A percentile compares a stretch with the other conserved stretches of the same genome.
These are phyloP conservation scores for Phyllosticta citrichinensis DNA, from an alignment of 2,329 filamentous ascomycete genomes.

Conservation along the genomic window DNA sequence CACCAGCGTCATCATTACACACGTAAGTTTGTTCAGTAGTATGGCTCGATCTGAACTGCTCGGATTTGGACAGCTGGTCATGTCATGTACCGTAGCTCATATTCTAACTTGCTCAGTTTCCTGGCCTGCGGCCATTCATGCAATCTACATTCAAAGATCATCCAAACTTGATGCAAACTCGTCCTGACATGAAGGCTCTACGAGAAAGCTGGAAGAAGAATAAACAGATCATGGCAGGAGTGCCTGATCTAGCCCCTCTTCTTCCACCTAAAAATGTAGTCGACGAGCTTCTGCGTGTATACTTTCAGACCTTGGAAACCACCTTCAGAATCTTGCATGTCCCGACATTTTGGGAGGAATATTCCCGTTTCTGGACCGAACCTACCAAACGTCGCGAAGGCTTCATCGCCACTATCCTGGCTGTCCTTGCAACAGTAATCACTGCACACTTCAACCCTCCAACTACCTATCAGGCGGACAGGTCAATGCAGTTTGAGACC, in stretches of 20 bases:
- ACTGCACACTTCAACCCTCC: constrained; percentile 14
- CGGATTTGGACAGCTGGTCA: background rate
- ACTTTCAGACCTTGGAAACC: constrained; percentile 5
- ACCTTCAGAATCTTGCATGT: constrained; percentile 15
- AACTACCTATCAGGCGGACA: constrained; percentile 34
- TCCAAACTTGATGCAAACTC: constrained; percentile 21
- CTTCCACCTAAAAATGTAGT: constrained; percentile 1
- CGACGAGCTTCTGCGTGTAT: constrained; percentile 6
- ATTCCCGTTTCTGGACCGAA: constrained; percentile 10
- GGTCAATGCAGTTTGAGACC: constrained; percentile 29
- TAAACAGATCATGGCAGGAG: background rate
- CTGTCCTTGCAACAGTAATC: constrained; percentile 30
- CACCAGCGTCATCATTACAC: constrained; percentile 21
- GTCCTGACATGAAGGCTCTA: constrained; percentile 24
- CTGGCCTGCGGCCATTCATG: constrained; percentile 20
- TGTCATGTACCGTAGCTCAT: background rate
- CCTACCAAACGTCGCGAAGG: constrained; percentile 13
- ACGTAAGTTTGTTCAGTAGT: constrained; percentile 17
- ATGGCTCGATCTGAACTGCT: background rate
- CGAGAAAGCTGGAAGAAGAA: constrained; percentile 8
- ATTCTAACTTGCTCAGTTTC: constrained; percentile 19
- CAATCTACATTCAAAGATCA: constrained; percentile 17
- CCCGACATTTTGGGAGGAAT: constrained; percentile 19
- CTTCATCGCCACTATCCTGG: constrained; percentile 31
- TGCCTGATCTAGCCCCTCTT: background rate